Base-by-base conservation (phyloP, 495 filamentous ascomycete genomes). In the Platismatia glauca region DNA sequence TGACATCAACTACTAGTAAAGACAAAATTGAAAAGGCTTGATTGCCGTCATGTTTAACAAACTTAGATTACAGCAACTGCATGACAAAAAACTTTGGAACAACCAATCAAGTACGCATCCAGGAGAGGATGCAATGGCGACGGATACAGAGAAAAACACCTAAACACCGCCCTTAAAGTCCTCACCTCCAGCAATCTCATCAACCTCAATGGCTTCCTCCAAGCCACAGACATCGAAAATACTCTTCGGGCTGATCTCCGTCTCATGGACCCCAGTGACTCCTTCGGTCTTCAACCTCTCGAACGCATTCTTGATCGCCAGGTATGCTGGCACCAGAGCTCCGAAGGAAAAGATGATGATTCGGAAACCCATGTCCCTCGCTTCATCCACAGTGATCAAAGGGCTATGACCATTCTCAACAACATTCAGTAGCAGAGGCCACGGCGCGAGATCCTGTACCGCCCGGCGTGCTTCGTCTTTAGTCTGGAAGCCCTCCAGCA, bases 271-370 rank as follows among this genome's bases (percentile, higher is more conserved):
- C 5, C 79, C 80, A 0, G 78, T 78, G 1, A 78, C 71, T 5
- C 81, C 81, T 18, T 80, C 75, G 9, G 59, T 71, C 71, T 79
- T 79, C 41, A 86, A 69, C 41, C 75, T 72, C 64, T 75, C 64
- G 33, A 77, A 71, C 11, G 73, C 75, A 1, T 73, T 66, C 56
- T 75, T 75, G 55, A 84, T 83, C 0, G 78, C 81, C 55, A 78
- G 59, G 56, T 81, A 84, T 0, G 81, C 81, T 0, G 79, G 80
- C 6, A 76, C 75, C 56, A 84, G 67, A 6, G 75, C 71, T 0
- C 78, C 79, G 59, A 83, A 79, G 0, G 81, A 79, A 68, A 82
- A 84, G 33, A 89, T 86, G 56, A 86, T 83, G 44, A 88, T 81
- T 46, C 77, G 72, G 69, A 83, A 89, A 3, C 86, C 85, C 71